phyloP scores from a whole-genome alignment of 2,329 filamentous ascomycete genomes.

The Gyromitra esculenta region DNA sequence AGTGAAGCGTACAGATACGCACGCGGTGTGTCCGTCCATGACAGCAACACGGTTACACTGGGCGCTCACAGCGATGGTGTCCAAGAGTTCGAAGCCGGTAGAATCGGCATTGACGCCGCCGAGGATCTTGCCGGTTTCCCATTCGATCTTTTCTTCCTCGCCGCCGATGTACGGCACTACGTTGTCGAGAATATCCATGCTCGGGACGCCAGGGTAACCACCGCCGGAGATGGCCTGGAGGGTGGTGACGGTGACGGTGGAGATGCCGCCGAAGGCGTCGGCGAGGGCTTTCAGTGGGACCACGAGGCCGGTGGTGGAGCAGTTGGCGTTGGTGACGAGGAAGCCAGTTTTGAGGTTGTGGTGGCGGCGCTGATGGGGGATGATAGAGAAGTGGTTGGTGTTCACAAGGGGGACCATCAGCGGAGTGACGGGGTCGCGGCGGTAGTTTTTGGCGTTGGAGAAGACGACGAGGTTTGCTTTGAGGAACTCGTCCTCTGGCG shows the following conservation, averaged over 20 bases:
- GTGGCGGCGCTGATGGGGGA: conserved; percentile 83
- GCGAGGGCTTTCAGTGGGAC: conserved; percentile 93
- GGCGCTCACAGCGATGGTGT: conserved; percentile 78
- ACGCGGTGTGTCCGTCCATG: conserved; percentile 94
- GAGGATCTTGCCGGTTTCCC: conserved; percentile 93
- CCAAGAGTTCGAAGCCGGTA: conserved; percentile 80
- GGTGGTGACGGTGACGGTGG: conserved; percentile 80
- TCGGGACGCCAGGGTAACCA: conserved; percentile 87
- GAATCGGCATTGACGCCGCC: conserved; percentile 75
- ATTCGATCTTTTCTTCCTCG: conserved; percentile 96
- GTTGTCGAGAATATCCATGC: conserved; percentile 96
- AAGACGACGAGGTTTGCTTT: conserved; percentile 89
- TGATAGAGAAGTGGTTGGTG: conserved; percentile 83
- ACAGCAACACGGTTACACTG: conserved; percentile 96
- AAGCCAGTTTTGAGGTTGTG: conserved; percentile 83
- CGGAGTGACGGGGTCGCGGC: conserved; percentile 86
- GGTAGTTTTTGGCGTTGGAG: conserved; percentile 98
- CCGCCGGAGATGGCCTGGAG: conserved; percentile 95
- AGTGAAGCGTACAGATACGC: conserved; percentile 85
- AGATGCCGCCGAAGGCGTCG: conserved; percentile 83
- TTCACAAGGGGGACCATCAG: conserved; percentile 97
- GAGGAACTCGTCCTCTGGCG: conserved; percentile 85
- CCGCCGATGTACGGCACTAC: conserved; percentile 92
- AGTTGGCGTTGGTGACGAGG: conserved; percentile 97
- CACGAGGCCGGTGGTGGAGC: conserved; percentile 94